Evolutionary conservation across 371 early-diverging fungal genomes (phyloP).

Genomic region (Lichtheimia corymbifera): DNA sequence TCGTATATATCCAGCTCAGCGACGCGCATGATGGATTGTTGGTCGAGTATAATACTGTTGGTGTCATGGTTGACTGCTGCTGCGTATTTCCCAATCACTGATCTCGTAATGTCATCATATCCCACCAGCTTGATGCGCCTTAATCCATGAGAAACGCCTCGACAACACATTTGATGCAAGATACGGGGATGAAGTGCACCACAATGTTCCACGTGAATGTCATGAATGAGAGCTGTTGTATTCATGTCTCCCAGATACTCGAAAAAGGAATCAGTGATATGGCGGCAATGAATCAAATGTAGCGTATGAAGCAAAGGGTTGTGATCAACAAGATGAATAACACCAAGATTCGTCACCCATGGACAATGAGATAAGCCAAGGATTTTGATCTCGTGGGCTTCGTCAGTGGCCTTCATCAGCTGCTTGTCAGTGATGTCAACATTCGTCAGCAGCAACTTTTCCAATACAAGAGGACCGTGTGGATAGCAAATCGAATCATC

Average conservation of each 20-base stretch:
- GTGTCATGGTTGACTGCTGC: background rate
- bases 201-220: conserved; percentile 20
- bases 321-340: background rate
- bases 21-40: conserved; percentile 20
- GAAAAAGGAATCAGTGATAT: conserved; percentile 9
- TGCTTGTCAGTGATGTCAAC: background rate
- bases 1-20: conserved; percentile 11
- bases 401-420: background rate
- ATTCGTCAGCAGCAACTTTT: no score
- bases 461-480: no score
- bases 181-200: conserved; percentile 16
- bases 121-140: conserved; percentile 9
- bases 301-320: background rate
- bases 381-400: conserved; percentile 8
- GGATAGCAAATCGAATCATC: no score
- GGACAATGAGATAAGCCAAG: conserved; percentile 16
- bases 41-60: conserved; percentile 12
- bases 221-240: background rate
- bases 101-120: conserved; percentile 8
- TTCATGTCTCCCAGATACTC: background rate
- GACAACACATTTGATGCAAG: conserved; percentile 18
- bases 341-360: background rate
- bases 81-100: background rate
- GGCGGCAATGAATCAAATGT: conserved; percentile 20
- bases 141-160: background rate